Evolutionary conservation across 306 rosid genomes (phyloP).

Genomic region (Fragaria nilgerrensis): DNA sequence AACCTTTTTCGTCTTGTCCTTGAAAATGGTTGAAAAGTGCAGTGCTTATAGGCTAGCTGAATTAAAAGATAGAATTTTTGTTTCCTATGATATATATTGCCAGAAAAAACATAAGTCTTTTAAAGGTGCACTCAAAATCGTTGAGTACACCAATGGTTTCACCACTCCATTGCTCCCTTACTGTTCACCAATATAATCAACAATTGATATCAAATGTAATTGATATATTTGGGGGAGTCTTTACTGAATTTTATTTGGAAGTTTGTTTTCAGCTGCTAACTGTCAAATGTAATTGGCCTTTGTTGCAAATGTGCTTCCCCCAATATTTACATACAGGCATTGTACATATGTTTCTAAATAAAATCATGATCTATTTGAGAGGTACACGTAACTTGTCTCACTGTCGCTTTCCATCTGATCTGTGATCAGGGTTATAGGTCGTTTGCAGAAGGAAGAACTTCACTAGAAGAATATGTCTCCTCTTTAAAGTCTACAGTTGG

Average conservation of each 20-base stretch:
- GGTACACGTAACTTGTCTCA: constrained; percentile 13
- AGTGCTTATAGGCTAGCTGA: constrained; percentile 14
- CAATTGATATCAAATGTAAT: neutral
- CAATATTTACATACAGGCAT: neutral
- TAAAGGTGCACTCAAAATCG: neutral
- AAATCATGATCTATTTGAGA: neutral
- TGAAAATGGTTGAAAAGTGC: neutral
- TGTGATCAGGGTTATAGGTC: constrained; percentile 54
- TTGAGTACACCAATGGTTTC: neutral
- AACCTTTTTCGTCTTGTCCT: constrained; percentile 1
- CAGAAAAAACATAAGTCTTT: neutral
- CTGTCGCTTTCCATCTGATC: constrained; percentile 25
- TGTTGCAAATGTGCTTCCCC: constrained; percentile 16
- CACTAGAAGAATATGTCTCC: constrained; percentile 60
- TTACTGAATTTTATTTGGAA: neutral
- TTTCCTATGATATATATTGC: constrained; percentile 6
- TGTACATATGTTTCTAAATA: neutral
- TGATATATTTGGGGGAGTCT: neutral
- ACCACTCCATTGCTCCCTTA: neutral
- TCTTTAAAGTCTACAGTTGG: constrained; percentile 63
- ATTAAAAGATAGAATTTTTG: too few relatives aligned
- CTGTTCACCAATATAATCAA: constrained; percentile 2
- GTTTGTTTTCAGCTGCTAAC: neutral
- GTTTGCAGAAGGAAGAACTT: constrained; percentile 53
- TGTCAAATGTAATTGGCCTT: constrained; percentile 8